A percentile compares a stretch with the other conserved stretches of the same genome.
Evolutionary conservation across 164 flowering plant genomes (phyloP).

Genomic region (Aristolochia californica): DNA sequence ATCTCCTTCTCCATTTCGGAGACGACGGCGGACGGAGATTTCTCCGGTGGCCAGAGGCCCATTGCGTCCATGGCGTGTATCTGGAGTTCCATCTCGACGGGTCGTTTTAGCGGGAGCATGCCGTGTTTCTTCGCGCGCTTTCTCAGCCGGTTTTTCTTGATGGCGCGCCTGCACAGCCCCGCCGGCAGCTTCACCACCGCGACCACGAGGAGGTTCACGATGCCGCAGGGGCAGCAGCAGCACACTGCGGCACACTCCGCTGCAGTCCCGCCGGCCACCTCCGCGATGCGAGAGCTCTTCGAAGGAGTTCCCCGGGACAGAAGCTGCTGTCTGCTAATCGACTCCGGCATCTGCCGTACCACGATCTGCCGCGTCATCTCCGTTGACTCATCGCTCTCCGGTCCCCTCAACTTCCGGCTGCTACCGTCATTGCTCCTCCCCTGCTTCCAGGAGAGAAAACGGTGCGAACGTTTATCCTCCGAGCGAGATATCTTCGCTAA

Average conservation of each 20-base stretch:
- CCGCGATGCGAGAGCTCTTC: constrained; percentile 34
- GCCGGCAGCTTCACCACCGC: constrained; percentile 73
- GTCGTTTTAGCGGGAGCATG: constrained; percentile 11
- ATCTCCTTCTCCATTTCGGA: constrained; percentile 67
- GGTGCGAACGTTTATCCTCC: no score
- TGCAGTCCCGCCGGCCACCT: constrained; percentile 69
- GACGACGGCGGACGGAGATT: constrained; percentile 18
- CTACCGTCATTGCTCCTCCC: no score
- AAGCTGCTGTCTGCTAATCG: constrained; percentile 17
- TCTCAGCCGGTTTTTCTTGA: constrained; percentile 25
- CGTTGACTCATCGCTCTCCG: no score
- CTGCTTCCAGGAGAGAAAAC: no score
- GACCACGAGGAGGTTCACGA: constrained; percentile 42
- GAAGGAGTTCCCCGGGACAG: no score
- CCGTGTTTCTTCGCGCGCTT: constrained; percentile 18
- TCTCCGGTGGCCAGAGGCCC: constrained; percentile 4
- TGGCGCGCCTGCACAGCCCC: constrained; percentile 50
- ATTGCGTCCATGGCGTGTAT: constrained; percentile 13
- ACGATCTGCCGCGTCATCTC: no score
- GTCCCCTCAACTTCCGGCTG: no score
- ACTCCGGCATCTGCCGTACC: background rate
- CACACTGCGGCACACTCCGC: constrained; percentile 81
- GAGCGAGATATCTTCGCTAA: no score
- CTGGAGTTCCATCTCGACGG: constrained; percentile 28
- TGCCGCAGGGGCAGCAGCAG: constrained; percentile 84